Evolutionary conservation across 2,329 filamentous ascomycete genomes (phyloP), one percentile per base, ranked within the genome.

Genomic region (Monosporascus sp.): DNA sequence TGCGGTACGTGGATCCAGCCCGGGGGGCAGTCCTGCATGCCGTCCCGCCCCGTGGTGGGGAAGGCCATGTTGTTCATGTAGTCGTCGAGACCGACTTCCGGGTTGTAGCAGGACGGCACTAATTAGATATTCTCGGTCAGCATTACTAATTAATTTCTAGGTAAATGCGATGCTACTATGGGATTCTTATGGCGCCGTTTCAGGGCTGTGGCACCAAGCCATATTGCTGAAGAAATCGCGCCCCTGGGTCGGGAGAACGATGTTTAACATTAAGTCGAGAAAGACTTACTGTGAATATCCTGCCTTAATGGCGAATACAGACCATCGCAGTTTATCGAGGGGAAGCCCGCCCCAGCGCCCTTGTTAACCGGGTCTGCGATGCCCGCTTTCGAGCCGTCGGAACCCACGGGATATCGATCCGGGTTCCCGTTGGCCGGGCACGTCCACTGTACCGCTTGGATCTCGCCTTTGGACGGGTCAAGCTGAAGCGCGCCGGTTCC

Each of bases 41-140:
- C 79, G 57, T 73, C 72, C 59, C 71, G 66, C 7, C 65, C 69
- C 48, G 70, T 62, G 6, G 68, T 68, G n/a, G 86, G 86, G 62
- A 80, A 89, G 24, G 72, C 76, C 76, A 85, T 85, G 74, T 89
- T 88, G 57, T 75, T 77, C 65, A 77, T 74, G 72, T 81, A 83
- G 70, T 83, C 75, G 35, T 74, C 70, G 45, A 84, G 72, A 53
- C 79, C 82, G 53, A 79, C 74, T 49, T 78, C 67, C 31, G 85
- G 86, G 67, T 89, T 78, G 78, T 87, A 88, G 75, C 86, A 89
- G 6, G 82, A 84, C 2, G 86, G 86, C 71, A 89, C 41, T 45
- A 22, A 25, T 25, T 5, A 25, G 5, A 25, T 25, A 7, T 25
- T 25, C 25, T 25, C 25, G 5, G 25, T 25, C 6, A 25, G 25